A percentile compares a stretch with the other conserved stretches of the same genome.
Evolutionary conservation across 345 rosid genomes (phyloP).

Genomic region (Cardiospermum halicacabum): DNA sequence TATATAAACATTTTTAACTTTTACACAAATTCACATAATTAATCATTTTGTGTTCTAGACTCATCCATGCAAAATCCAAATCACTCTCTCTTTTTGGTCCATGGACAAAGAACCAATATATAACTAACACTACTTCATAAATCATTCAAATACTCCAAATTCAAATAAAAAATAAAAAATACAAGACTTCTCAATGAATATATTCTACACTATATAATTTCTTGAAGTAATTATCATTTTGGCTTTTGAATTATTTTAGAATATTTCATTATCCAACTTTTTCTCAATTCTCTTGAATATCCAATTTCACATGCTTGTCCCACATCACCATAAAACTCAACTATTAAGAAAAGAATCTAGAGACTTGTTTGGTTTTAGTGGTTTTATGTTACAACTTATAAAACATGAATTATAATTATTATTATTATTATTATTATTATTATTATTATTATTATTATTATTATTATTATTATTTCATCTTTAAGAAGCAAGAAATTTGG

Average conservation of each 20-base stretch:
- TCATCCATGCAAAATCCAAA: background rate
- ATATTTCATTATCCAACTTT: background rate
- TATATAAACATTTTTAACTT: too few species aligned
- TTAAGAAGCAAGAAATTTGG: background rate
- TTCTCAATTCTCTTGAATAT: background rate
- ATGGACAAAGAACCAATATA: background rate
- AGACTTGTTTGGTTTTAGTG: too few species aligned
- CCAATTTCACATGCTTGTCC: background rate
- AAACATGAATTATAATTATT: too few species aligned
- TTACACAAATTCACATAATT: too few species aligned
- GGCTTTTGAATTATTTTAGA: constrained; percentile 1
- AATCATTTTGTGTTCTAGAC: too few species aligned
- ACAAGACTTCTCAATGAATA: too few species aligned
- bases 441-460: too few species aligned
- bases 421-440: too few species aligned
- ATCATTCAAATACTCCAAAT: too few species aligned
- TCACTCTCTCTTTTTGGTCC: background rate
- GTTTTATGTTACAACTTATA: background rate
- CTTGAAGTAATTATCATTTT: background rate
- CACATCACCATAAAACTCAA: background rate
- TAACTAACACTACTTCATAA: background rate
- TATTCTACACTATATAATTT: too few species aligned
- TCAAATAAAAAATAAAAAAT: too few species aligned
- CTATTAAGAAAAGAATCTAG: constrained; percentile 13
- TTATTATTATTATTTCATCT: background rate